Conservation (phyloP, 1,284 basidiomycete genomes). For the Cutaneotrichosporon mucoides region DNA sequence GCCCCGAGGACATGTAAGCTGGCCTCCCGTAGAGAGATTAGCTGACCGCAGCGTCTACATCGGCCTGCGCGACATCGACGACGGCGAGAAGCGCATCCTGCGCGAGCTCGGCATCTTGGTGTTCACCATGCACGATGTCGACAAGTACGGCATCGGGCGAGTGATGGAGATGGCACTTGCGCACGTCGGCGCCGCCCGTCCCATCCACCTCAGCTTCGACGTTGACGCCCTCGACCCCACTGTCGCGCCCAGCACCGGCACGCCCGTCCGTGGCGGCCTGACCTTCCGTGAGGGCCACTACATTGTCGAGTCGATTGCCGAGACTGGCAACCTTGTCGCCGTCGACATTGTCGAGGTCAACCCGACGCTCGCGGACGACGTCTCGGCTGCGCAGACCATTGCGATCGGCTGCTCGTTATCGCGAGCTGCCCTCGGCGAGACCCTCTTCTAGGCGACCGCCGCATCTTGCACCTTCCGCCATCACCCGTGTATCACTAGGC, state of each 20-base stretch:
- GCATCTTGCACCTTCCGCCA: too few species aligned
- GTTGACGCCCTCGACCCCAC: conserved; percentile 91
- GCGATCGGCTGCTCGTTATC: conserved; percentile 90
- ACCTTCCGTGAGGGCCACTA: conserved; percentile 91
- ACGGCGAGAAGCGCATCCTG: conserved; percentile 83
- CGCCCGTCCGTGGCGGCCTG: conserved; percentile 81
- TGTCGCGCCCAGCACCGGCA: conserved; percentile 73
- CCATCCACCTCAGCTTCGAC: conserved; percentile 95
- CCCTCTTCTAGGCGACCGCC: conserved; percentile 34
- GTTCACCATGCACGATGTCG: conserved; percentile 98
- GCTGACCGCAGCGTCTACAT: conserved; percentile 62
- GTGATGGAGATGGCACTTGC: conserved; percentile 95
- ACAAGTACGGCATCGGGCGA: conserved; percentile 91
- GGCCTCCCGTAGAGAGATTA: neutral
- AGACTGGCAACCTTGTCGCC: conserved; percentile 88
- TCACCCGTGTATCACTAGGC: neutral
- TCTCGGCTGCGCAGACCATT: conserved; percentile 78
- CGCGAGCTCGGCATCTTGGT: conserved; percentile 84
- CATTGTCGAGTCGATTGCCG: conserved; percentile 89
- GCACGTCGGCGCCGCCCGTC: conserved; percentile 81
- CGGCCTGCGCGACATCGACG: conserved; percentile 89
- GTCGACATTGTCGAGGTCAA: conserved; percentile 98
- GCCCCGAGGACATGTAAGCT: conserved; percentile 55
- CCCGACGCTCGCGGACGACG: conserved; percentile 69
- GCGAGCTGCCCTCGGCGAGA: conserved; percentile 79